Conservation (phyloP, 1,139 yeast genomes). For the Debaryomyces fabryi region DNA sequence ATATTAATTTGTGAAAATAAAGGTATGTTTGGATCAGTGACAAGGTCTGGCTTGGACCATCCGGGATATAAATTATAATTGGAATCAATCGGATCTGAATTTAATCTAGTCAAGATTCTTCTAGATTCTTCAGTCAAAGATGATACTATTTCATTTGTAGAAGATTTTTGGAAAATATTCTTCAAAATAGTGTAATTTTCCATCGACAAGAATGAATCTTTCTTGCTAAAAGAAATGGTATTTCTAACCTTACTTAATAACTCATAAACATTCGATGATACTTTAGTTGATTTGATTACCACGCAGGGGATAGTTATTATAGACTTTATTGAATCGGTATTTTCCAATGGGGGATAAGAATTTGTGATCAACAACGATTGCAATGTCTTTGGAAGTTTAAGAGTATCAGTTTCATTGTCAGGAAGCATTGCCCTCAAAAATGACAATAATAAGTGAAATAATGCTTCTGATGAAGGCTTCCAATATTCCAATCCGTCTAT, state of each 20-base stretch:
- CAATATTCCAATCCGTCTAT: slow-evolving; percentile 75
- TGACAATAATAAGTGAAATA: slow-evolving; percentile 76
- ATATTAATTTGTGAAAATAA: slow-evolving; percentile 54
- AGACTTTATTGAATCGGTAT: slow-evolving; percentile 38
- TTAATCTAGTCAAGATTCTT: slow-evolving; percentile 63
- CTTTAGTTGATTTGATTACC: slow-evolving; percentile 61
- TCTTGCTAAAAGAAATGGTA: slow-evolving; percentile 68
- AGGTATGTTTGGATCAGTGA: slow-evolving; percentile 36
- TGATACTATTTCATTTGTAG: slow-evolving; percentile 57
- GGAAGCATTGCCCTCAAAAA: slow-evolving; percentile 82
- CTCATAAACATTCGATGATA: slow-evolving; percentile 53
- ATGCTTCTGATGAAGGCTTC: slow-evolving; percentile 83
- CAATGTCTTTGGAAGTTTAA: slow-evolving; percentile 63
- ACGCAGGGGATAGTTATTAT: slow-evolving; percentile 59
- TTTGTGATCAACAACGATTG: slow-evolving; percentile 63
- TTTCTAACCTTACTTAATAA: slow-evolving; percentile 59
- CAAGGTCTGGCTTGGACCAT: slow-evolving; percentile 37
- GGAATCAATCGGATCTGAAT: slow-evolving; percentile 45
- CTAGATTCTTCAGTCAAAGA: slow-evolving; percentile 76
- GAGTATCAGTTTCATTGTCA: slow-evolving; percentile 56
- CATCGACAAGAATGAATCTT: slow-evolving; percentile 68
- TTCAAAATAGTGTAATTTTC: slow-evolving; percentile 80
- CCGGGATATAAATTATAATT: slow-evolving; percentile 45
- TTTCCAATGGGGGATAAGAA: slow-evolving; percentile 62
- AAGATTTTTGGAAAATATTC: slow-evolving; percentile 64